Conservation (phyloP, 2,329 filamentous ascomycete genomes). For the Penicillium sumatraense region DNA sequence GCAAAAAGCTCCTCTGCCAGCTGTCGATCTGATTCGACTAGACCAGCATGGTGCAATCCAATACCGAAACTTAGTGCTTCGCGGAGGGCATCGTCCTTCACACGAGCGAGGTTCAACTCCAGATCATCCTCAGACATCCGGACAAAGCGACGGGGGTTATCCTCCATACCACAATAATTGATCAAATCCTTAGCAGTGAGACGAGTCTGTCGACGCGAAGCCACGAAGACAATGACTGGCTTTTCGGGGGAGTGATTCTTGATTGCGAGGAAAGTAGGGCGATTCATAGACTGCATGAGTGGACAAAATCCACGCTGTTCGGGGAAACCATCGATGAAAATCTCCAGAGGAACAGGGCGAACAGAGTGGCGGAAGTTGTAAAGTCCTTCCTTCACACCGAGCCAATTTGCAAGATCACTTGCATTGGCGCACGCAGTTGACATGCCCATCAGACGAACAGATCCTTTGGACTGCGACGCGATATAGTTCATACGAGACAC, state of each 20-base stretch:
- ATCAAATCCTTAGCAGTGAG: conserved; percentile 95
- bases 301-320: conserved; percentile 95
- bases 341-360: conserved; percentile 90
- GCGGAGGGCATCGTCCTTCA: conserved; percentile 89
- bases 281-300: conserved; percentile 98
- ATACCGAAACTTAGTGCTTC: conserved; percentile 98
- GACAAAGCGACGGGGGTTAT: conserved; percentile 91
- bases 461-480: conserved; percentile 85
- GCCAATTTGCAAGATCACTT: conserved; percentile 90
- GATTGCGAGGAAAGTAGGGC: conserved; percentile 93
- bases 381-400: conserved; percentile 91
- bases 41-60: conserved; percentile 92
- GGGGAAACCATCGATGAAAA: conserved; percentile 97
- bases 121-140: conserved; percentile 94
- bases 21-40: conserved; percentile 91
- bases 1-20: conserved; percentile 92
- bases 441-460: conserved; percentile 94
- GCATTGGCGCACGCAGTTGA: conserved; percentile 98
- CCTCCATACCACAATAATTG: conserved; percentile 97
- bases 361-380: conserved; percentile 99
- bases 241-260: conserved; percentile 96
- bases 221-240: conserved; percentile 97
- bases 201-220: conserved; percentile 90
- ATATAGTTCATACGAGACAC: conserved; percentile 97
- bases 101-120: conserved; percentile 80